phyloP scores from a whole-genome alignment of 352 stramenopile species.

The Globisporangium alternatum region DNA sequence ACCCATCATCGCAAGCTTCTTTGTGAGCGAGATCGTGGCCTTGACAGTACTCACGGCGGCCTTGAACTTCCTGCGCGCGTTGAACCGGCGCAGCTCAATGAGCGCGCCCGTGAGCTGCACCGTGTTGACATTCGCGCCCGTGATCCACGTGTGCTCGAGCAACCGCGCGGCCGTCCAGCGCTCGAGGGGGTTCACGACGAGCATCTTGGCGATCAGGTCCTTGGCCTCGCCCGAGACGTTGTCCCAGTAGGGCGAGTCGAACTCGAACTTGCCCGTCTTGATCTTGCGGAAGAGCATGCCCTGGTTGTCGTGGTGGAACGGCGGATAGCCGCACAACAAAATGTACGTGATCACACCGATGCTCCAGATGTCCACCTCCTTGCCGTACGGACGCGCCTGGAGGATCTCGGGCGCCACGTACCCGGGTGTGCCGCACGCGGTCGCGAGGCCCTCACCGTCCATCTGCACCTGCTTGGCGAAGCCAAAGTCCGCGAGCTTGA shows the following conservation, averaged over 20 bases:
- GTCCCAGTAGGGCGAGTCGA: constrained; percentile 82
- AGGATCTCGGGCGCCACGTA: constrained; percentile 87
- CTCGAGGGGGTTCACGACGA: constrained; percentile 82
- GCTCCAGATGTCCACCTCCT: constrained; percentile 86
- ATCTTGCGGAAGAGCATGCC: constrained; percentile 77
- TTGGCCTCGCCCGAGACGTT: constrained; percentile 71
- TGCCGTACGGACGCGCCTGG: constrained; percentile 68
- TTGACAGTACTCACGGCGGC: constrained; percentile 90
- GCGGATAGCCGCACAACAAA: constrained; percentile 79
- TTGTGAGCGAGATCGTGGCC: constrained; percentile 75
- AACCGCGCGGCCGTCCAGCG: constrained; percentile 74
- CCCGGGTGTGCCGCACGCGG: constrained; percentile 67
- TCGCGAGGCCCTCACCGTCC: constrained; percentile 49
- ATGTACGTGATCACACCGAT: constrained; percentile 91
- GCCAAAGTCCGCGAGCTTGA: constrained; percentile 83
- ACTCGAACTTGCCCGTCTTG: constrained; percentile 65
- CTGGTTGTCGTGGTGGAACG: constrained; percentile 92
- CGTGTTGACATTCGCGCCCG: constrained; percentile 52
- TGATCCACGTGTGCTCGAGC: constrained; percentile 89
- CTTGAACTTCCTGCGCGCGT: constrained; percentile 93
- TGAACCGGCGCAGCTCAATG: constrained; percentile 90
- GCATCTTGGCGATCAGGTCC: constrained; percentile 89
- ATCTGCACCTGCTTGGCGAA: constrained; percentile 77
- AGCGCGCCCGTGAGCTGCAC: constrained; percentile 86
- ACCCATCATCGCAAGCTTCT: constrained; percentile 41